Conservation (phyloP, 169 alveolate species). For the Plasmodium gonderi region DNA sequence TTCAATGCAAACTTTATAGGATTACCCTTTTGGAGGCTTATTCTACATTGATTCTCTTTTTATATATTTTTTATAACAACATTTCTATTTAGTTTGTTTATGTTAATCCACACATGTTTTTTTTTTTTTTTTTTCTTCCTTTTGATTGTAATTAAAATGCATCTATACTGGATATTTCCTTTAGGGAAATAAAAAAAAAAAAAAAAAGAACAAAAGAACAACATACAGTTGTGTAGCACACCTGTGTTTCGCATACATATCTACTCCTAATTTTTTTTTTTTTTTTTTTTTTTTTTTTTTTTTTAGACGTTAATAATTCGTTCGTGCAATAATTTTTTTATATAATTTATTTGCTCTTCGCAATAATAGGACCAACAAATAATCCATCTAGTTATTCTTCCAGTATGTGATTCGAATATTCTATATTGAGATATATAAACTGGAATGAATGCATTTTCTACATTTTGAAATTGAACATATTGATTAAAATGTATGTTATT, state of each 20-base stretch:
- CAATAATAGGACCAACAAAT: slow-evolving; percentile 84
- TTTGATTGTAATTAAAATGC: not conserved
- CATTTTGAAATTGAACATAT: slow-evolving; percentile 16
- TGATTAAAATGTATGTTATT: slow-evolving; percentile 28
- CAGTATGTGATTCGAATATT: slow-evolving; percentile 78
- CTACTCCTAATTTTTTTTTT: not conserved
- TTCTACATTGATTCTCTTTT: no score
- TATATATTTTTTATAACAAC: no score
- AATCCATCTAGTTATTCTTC: slow-evolving; percentile 83
- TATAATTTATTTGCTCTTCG: slow-evolving; percentile 74
- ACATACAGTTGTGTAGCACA: no score
- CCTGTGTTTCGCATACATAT: not conserved
- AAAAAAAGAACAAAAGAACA: no score
- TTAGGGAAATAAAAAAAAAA: not conserved
- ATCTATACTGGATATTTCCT: not conserved
- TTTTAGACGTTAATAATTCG: slow-evolving; percentile 5
- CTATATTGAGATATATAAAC: slow-evolving; percentile 80
- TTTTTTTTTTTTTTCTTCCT: not conserved
- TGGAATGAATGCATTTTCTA: slow-evolving; percentile 14
- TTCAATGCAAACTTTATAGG: no score
- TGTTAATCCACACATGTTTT: no score
- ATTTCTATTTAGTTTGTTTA: no score
- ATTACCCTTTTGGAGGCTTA: no score
- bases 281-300: not conserved
- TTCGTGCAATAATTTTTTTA: slow-evolving; percentile 12